phyloP scores from a whole-genome alignment of 1,139 yeast genomes.

The Blastobotrys buckinghamii region DNA sequence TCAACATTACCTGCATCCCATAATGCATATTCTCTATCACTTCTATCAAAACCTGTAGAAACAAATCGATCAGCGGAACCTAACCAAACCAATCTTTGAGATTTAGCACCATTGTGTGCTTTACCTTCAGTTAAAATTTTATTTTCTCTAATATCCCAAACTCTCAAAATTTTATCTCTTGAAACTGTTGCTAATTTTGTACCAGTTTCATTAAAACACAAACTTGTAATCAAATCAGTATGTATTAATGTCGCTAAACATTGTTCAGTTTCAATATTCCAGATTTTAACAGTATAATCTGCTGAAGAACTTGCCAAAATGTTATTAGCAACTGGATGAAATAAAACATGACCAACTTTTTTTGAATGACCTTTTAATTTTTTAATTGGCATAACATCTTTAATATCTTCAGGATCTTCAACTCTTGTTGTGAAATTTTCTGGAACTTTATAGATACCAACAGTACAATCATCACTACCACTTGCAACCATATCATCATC shows the following conservation, averaged over 20 bases:
- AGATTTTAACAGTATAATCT: conserved; percentile 83
- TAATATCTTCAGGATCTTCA: conserved; percentile 48
- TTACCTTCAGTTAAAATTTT: conserved; percentile 74
- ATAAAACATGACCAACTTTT: conserved; percentile 89
- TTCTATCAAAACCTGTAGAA: conserved; percentile 94
- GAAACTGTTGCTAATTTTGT: conserved; percentile 79
- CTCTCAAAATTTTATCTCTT: conserved; percentile 84
- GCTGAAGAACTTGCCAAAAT: conserved; percentile 85
- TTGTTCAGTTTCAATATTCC: conserved; percentile 79
- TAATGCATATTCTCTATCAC: conserved; percentile 91
- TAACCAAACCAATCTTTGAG: conserved; percentile 81
- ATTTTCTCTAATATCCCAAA: conserved; percentile 84
- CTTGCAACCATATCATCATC: conserved; percentile 70
- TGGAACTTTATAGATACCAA: conserved; percentile 84
- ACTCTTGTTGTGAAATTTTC: conserved; percentile 64
- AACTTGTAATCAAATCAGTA: conserved; percentile 83
- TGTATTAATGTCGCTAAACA: conserved; percentile 71
- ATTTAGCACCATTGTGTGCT: conserved; percentile 91
- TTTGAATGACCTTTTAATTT: conserved; percentile 79
- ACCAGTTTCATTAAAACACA: conserved; percentile 87
- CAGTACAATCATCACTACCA: conserved; percentile 87
- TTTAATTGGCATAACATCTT: conserved; percentile 53
- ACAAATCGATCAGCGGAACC: conserved; percentile 80
- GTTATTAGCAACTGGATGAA: conserved; percentile 83
- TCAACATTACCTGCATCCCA: conserved; percentile 78